Percentiles rank a stretch among this genome's conserved stretches.
phyloP scores from a whole-genome alignment of 2,329 filamentous ascomycete genomes.

The Amesomyces nigricolor region DNA sequence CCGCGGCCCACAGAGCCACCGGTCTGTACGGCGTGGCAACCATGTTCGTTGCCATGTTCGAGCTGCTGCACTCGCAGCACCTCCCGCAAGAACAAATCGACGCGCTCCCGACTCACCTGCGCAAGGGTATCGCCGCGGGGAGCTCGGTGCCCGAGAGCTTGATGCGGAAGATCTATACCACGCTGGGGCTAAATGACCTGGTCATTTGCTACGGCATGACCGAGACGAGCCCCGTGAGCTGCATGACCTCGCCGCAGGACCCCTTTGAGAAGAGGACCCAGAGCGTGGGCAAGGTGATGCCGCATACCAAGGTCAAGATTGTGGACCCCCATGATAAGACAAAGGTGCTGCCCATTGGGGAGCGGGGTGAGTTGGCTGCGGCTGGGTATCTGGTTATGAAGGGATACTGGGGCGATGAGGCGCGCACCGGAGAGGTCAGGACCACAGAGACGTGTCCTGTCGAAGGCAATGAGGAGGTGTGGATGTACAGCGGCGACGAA shows the following conservation, averaged over 20 bases:
- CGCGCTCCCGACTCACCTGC: constrained; percentile 41
- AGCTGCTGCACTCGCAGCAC: constrained; percentile 53
- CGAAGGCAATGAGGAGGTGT: constrained; percentile 50
- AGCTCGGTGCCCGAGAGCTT: constrained; percentile 76
- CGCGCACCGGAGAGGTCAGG: constrained; percentile 62
- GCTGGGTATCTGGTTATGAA: constrained; percentile 86
- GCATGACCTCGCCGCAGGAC: constrained; percentile 77
- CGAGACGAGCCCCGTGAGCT: constrained; percentile 72
- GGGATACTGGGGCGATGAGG: constrained; percentile 77
- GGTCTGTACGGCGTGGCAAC: constrained; percentile 85
- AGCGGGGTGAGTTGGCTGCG: constrained; percentile 75
- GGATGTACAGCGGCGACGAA: constrained; percentile 94
- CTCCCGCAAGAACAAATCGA: constrained; percentile 18
- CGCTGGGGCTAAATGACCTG: constrained; percentile 71
- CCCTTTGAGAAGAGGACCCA: constrained; percentile 66
- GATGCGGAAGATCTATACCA: constrained; percentile 68
- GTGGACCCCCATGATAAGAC: constrained; percentile 61
- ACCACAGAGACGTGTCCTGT: constrained; percentile 32
- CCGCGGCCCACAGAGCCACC: constrained; percentile 48
- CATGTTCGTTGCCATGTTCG: constrained; percentile 87
- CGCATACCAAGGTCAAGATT: constrained; percentile 72
- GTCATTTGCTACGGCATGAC: constrained; percentile 98
- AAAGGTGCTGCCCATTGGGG: constrained; percentile 55
- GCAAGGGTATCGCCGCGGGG: constrained; percentile 89
- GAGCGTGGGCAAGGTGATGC: constrained; percentile 74